These are phyloP conservation scores for Diaporthe sp. DNA, from an alignment of 2,329 filamentous ascomycete genomes.

Conservation along the genomic window DNA sequence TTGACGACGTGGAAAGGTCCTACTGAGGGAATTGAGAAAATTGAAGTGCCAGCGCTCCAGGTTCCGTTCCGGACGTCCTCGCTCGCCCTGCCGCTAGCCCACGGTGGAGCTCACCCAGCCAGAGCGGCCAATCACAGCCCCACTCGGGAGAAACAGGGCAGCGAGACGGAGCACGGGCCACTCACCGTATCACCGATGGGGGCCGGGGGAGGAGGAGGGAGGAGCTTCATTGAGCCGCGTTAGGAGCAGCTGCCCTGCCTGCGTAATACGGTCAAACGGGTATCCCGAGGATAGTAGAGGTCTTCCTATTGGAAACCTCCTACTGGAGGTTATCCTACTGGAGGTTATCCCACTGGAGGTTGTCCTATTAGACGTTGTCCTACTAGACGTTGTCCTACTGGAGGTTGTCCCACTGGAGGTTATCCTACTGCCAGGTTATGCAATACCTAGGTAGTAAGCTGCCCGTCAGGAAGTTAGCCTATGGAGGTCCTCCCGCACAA, in stretches of 20 bases:
- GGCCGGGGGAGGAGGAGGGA: neutral
- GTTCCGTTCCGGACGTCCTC: constrained; percentile 48
- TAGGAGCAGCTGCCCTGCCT: neutral
- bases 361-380: neutral
- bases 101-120: constrained; percentile 37
- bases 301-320: neutral
- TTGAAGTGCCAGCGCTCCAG: constrained; percentile 39
- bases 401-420: too few species aligned
- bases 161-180: constrained; percentile 22
- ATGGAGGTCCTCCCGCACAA: neutral
- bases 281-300: neutral
- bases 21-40: constrained; percentile 45
- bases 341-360: too few species aligned
- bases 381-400: neutral
- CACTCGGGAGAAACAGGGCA: constrained; percentile 37
- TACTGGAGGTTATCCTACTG: neutral
- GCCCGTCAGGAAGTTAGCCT: neutral
- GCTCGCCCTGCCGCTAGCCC: constrained; percentile 23
- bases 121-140: constrained; percentile 42
- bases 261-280: constrained; percentile 15
- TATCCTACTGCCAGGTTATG: neutral
- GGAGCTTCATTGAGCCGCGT: neutral
- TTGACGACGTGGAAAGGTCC: constrained; percentile 45
- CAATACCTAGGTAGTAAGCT: neutral
- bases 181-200: neutral